These are phyloP conservation scores for Lentinula raphanica DNA, from an alignment of 768 basidiomycete species.

Conservation along the genomic window DNA sequence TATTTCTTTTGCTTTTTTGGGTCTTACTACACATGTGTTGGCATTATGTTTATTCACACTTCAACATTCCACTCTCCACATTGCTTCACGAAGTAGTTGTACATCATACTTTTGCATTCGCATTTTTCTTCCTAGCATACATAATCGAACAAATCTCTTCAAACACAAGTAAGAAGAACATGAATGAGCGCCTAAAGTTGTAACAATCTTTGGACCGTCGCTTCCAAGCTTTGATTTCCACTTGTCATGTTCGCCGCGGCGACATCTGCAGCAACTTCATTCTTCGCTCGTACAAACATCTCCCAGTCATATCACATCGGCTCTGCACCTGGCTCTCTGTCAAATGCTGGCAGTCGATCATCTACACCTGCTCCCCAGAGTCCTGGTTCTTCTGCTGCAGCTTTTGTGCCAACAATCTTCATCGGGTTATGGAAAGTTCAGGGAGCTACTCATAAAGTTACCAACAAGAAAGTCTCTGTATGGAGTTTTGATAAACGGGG, in stretches of 20 bases:
- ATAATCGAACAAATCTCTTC: too few relatives aligned
- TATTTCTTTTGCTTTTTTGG: not conserved
- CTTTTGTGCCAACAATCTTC: slow-evolving; percentile 46
- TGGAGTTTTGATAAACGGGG: slow-evolving; percentile 88
- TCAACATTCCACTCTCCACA: not conserved
- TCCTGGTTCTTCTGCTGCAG: slow-evolving; percentile 8
- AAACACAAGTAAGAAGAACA: not conserved
- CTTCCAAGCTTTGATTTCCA: not conserved
- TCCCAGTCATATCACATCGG: slow-evolving; percentile 76
- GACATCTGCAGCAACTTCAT: slow-evolving; percentile 61
- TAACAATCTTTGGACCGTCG: not conserved
- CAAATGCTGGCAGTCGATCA: slow-evolving; percentile 34
- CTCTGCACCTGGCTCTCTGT: slow-evolving; percentile 19
- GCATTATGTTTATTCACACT: not conserved
- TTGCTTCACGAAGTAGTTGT: not conserved
- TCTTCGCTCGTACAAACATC: slow-evolving; percentile 77
- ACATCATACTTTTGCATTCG: not conserved
- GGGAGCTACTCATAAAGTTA: slow-evolving; percentile 82
- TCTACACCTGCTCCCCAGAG: slow-evolving; percentile 39
- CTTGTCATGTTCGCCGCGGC: slow-evolving; percentile 28
- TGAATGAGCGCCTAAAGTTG: not conserved
- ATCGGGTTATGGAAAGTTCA: slow-evolving; percentile 91
- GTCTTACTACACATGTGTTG: not conserved
- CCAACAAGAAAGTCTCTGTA: slow-evolving; percentile 83
- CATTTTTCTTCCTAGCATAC: not conserved